A percentile compares a stretch with the other conserved stretches of the same genome.
These are phyloP conservation scores for Rubroshorea leprosula DNA, from an alignment of 345 rosid genomes.

Conservation along the genomic window DNA sequence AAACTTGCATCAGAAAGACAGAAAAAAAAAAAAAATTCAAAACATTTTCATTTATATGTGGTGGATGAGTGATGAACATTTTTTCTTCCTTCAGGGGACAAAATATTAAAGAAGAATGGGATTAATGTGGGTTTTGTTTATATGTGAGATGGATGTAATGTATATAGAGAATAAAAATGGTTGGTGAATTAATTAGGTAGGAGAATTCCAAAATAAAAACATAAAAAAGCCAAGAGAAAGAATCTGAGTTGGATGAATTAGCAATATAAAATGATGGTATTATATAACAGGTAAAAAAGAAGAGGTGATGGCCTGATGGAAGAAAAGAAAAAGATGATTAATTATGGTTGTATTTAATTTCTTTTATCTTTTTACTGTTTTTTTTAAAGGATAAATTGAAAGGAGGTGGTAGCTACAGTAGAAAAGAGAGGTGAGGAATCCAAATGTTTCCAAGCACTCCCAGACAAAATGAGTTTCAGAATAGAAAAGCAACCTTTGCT, in stretches of 20 bases:
- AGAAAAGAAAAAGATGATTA: conserved; percentile 9
- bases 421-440: conserved; percentile 30
- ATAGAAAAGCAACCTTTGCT: conserved; percentile 47
- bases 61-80: too few relatives aligned
- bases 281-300: not conserved
- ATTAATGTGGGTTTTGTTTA: not conserved
- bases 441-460: conserved; percentile 44
- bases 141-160: too few relatives aligned
- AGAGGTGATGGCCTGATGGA: conserved; percentile 8
- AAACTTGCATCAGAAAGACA: not conserved
- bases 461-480: conserved; percentile 56
- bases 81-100: not conserved
- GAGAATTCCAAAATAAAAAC: conserved; percentile 19
- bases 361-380: not conserved
- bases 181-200: conserved; percentile 23
- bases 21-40: too few relatives aligned
- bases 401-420: too few relatives aligned
- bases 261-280: not conserved
- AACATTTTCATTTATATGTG: too few relatives aligned
- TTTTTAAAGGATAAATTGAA: conserved; percentile 3
- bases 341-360: conserved; percentile 2
- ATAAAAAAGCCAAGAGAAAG: conserved; percentile 15
- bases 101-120: not conserved
- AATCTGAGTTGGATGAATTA: conserved; percentile 18
- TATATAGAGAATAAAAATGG: conserved; percentile 7